These are phyloP conservation scores for Russula vinacea DNA, from an alignment of 768 basidiomycete genomes.

Conservation along the genomic window DNA sequence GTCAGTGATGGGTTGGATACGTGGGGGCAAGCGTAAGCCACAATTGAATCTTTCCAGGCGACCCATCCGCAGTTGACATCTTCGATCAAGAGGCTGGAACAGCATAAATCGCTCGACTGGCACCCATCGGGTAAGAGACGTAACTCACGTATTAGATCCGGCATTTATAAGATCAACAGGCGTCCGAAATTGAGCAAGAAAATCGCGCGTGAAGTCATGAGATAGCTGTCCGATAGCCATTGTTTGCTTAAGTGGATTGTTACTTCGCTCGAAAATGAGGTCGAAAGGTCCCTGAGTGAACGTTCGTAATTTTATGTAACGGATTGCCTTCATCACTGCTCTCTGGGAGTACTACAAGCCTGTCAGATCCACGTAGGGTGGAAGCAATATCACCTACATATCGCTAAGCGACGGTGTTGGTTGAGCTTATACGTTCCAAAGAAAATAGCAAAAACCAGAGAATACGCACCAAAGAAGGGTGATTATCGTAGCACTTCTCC, in stretches of 20 bases:
- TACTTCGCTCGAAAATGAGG: conserved; percentile 56
- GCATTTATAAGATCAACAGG: conserved; percentile 44
- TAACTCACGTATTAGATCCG: conserved; percentile 46
- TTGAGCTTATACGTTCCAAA: conserved; percentile 17
- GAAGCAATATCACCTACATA: conserved; percentile 46
- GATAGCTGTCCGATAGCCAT: conserved; percentile 49
- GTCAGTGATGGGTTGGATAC: conserved; percentile 48
- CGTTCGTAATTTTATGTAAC: conserved; percentile 80
- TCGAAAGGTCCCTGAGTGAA: conserved; percentile 54
- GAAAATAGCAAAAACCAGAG: not conserved
- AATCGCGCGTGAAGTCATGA: conserved; percentile 50
- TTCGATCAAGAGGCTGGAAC: conserved; percentile 51
- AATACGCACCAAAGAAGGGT: conserved; percentile 60
- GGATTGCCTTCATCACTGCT: conserved; percentile 71
- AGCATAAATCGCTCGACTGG: conserved; percentile 7
- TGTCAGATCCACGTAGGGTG: not conserved
- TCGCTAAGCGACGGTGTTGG: conserved; percentile 41
- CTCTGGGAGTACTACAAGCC: conserved; percentile 60
- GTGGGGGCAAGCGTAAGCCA: conserved; percentile 50
- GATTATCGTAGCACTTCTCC: conserved; percentile 55
- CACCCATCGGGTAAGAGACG: conserved; percentile 7
- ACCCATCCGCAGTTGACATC: conserved; percentile 64
- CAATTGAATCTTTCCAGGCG: conserved; percentile 51
- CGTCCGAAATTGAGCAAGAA: conserved; percentile 53
- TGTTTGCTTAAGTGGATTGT: conserved; percentile 62